These are phyloP conservation scores for Pleurotus tuber-regium DNA, from an alignment of 768 basidiomycete genomes.

Conservation along the genomic window DNA sequence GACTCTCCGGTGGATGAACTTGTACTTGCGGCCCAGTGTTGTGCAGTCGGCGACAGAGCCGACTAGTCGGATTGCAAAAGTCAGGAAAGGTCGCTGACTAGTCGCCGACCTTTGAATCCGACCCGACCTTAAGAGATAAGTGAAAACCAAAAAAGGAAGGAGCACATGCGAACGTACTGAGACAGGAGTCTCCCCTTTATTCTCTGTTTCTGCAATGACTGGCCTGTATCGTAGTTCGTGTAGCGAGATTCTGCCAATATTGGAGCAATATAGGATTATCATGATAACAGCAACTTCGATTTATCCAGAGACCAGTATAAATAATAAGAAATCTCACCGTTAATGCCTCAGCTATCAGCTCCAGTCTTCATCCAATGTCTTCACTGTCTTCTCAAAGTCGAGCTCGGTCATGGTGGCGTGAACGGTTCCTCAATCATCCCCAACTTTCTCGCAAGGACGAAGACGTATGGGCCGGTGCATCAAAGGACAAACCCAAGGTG, in stretches of 20 bases:
- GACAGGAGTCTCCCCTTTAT: no score
- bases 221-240: no score
- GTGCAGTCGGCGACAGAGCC: no score
- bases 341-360: background rate
- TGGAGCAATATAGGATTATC: background rate
- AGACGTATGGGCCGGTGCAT: background rate
- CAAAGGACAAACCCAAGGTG: slow-evolving; percentile 12
- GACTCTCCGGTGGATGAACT: slow-evolving; percentile 37
- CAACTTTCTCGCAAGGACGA: background rate
- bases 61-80: no score
- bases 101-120: no score
- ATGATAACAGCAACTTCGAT: background rate
- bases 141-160: no score
- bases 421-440: slow-evolving; percentile 7
- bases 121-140: no score
- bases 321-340: background rate
- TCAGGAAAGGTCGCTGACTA: no score
- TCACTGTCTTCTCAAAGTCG: no score
- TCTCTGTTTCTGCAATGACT: no score
- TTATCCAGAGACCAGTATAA: background rate
- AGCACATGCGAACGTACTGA: no score
- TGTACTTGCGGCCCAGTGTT: slow-evolving; percentile 29
- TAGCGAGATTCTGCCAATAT: no score
- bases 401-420: slow-evolving; percentile 3
- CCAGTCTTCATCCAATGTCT: background rate